Evolutionary conservation across 2,329 filamentous ascomycete genomes (phyloP), one percentile per base, ranked within the genome.

Genomic region (Hymenoscyphus fructigenus): DNA sequence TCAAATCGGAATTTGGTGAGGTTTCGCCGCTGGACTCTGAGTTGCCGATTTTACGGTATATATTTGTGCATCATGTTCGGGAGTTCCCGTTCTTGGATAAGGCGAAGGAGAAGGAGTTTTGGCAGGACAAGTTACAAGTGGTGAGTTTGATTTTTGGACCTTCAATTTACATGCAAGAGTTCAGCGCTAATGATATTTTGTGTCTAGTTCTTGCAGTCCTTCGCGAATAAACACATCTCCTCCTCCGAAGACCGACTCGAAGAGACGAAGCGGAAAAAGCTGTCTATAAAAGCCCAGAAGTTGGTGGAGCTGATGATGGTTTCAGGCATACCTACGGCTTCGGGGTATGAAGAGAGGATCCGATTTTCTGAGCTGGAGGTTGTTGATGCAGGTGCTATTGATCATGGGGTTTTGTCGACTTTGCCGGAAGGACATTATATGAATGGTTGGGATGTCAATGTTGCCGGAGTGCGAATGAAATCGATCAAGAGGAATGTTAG

Each of bases 301-400:
- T 81, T 99, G 65, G 92, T 99, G 12, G 95, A 99, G 82, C 83
- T 99, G 67, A 99, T 99, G 95, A 97, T 99, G 93, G 95, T 99
- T 9, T 98, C 94, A 7, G 95, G 95, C 44, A 90, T 99, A 65
- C 92, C 91, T 38, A 99, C 95, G 0, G 93, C 95, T 3, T 97
- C 93, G 4, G 95, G 95, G 1, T 99, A 98, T 76, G 95, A 99
- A 78, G 95, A 99, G 81, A 88, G 95, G 65, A 97, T 99, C 75
- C 88, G 93, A 60, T 99, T 99, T 76, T 92, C 93, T 1, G 95
- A 99, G 79, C 90, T 99, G 79, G 95, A 99, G 75, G 93, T 98
- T 28, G 92, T 99, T 32, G 95, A 99, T 75, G 87, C 92, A 68
- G 91, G 92, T 62, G 93, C 95, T 55, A 96, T 97, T 74, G 93